Conservation (phyloP, 139 green algal species). For the Picochlorum sp. region DNA sequence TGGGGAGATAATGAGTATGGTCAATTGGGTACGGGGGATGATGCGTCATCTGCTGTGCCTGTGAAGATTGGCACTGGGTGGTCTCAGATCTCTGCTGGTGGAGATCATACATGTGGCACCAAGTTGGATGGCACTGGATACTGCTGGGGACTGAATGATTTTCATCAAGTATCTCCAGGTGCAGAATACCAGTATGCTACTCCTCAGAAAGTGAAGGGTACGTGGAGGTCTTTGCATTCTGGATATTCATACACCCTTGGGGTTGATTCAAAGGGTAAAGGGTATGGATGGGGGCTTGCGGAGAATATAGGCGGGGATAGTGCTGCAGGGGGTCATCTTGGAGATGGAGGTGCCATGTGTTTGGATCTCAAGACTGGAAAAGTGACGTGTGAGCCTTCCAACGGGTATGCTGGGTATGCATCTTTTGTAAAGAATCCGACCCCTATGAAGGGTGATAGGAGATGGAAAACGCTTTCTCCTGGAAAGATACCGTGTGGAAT, state of each 20-base stretch:
- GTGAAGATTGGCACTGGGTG: not conserved
- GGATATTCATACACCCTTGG: not conserved
- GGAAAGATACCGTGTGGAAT: not conserved
- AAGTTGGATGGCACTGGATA: constrained; percentile 2
- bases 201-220: not conserved
- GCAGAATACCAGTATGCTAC: not conserved
- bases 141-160: constrained; percentile 6
- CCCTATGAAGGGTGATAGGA: not conserved
- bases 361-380: not conserved
- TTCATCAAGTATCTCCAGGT: constrained; percentile 2
- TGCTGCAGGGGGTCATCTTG: not conserved
- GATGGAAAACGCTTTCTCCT: not conserved
- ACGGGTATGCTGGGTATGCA: not conserved
- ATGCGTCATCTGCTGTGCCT: not conserved
- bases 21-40: not conserved
- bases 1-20: constrained; percentile 4
- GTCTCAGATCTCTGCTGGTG: not conserved
- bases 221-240: not conserved
- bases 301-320: not conserved
- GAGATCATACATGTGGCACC: not conserved
- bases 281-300: not conserved
- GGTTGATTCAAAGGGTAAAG: not conserved
- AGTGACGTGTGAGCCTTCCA: not conserved
- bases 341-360: not conserved
- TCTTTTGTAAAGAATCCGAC: not conserved